phyloP scores from a whole-genome alignment of 2,329 filamentous ascomycete species.

The Talaromyces sp. region DNA sequence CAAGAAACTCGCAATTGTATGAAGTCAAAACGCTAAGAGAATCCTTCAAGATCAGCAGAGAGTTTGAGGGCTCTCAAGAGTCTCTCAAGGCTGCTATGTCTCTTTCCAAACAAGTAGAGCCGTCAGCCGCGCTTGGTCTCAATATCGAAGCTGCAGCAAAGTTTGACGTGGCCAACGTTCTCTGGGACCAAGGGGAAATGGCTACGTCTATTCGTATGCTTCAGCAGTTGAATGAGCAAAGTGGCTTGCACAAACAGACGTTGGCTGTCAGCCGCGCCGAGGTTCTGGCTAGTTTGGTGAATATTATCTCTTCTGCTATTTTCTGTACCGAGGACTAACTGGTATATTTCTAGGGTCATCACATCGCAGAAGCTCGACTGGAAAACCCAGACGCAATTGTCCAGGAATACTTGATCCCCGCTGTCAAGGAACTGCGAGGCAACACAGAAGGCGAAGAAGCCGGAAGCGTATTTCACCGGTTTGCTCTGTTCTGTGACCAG shows the following conservation, averaged over 20 bases:
- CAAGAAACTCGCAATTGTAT: slow-evolving; percentile 60
- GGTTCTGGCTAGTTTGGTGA: slow-evolving; percentile 73
- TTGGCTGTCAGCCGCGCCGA: slow-evolving; percentile 70
- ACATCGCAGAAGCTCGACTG: slow-evolving; percentile 81
- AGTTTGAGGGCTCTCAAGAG: slow-evolving; percentile 77
- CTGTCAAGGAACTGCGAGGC: slow-evolving; percentile 73
- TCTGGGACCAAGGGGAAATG: slow-evolving; percentile 94
- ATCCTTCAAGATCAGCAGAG: slow-evolving; percentile 69
- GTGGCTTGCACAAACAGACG: slow-evolving; percentile 61
- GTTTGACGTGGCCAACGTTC: slow-evolving; percentile 78
- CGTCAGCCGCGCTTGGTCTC: slow-evolving; percentile 66
- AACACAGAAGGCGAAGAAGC: slow-evolving; percentile 65
- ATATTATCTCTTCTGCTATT: slow-evolving; percentile 18
- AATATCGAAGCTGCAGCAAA: slow-evolving; percentile 71
- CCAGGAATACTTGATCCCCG: slow-evolving; percentile 75
- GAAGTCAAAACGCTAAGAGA: slow-evolving; percentile 74
- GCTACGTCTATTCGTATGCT: slow-evolving; percentile 84
- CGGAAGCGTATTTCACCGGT: slow-evolving; percentile 87
- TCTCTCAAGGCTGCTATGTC: slow-evolving; percentile 80
- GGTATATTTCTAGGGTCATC: slow-evolving; percentile 56
- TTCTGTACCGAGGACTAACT: not conserved
- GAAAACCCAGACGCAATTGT: slow-evolving; percentile 91
- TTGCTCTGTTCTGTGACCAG: slow-evolving; percentile 90
- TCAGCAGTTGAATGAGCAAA: slow-evolving; percentile 62
- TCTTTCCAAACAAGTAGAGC: slow-evolving; percentile 68